Evolutionary conservation across 140 eudicot species (phyloP), one percentile per base, ranked within the genome.

Genomic region (Stevia rebaudiana): DNA sequence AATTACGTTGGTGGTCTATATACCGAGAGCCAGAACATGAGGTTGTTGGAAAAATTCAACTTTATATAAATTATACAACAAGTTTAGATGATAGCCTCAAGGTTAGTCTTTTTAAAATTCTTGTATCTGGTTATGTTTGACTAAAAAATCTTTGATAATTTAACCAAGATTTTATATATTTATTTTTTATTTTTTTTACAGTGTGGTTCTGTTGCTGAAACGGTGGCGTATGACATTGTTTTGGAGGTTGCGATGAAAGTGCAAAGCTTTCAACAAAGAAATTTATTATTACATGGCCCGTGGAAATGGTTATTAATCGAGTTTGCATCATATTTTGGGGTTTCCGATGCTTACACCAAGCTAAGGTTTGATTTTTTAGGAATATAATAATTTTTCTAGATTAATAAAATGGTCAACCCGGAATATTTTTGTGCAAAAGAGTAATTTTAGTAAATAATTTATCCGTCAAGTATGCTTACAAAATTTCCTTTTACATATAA

Each of bases 141-240:
- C 49, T 49, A 63, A 22, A 35, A 43, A 11, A 28, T 49, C 48
- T 48, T 31, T 24, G 39, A 59, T 58, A 22, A 2, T 37, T 48
- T 56, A 44, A 67, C 63, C 22, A 39, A 18, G 44, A 30, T 49
- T 63, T 35, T 15, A n/a, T n/a, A n/a, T n/a, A n/a, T n/a, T n/a
- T n/a, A n/a, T n/a, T n/a, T n/a, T n/a, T n/a, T n/a, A n/a, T n/a
- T 66, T 53, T 39, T 63, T 73, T 67, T 19, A 17, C 70, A 88
- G 96, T 88, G 94, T 28, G 96, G 96, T 43, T 88, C 94, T 23
- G 94, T 88, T 76, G 96, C 96, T 11, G 96, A 88, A 71, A 88
- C 96, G 1, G 90, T 88, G 46, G 96, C 96, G 8, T 88, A 85
- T 55, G 96, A 88, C 69, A 67, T 87, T 30, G 94, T 72, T 54